Base-by-base conservation (phyloP, 495 filamentous ascomycete species). In the Arthonia radiata region DNA sequence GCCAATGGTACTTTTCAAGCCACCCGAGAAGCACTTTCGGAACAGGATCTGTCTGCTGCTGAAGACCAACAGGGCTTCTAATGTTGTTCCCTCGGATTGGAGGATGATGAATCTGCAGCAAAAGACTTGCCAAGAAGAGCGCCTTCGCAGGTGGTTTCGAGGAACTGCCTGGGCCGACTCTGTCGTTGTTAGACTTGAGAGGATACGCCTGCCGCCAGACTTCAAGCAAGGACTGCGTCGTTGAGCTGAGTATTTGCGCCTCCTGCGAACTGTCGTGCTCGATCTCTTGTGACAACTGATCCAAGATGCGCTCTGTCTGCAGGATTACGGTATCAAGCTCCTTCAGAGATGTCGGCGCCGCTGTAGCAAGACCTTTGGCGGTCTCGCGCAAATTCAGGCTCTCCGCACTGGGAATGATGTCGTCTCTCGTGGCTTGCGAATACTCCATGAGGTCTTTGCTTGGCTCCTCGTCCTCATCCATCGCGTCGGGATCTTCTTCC, bases 1-100 rank as follows among this genome's bases (percentile, higher is more conserved):
- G 50, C 25, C 65, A 57, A 39, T 83, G 69, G 36, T 72, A 58
- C 2, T 54, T 53, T 27, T 76, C 56, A 19, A 89, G 52, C 80
- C 80, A 93, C 32, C 71, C 59, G 13, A 89, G 56, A 10, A 93
- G 51, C 16, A 78, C 54, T 35, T 67, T 65, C 9, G 81, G 76
- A 4, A 83, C 48, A 4, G 74, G 59, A 18, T 40, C 47, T 5
- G 18, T 24, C 38, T 31, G 29, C 26, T 46, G 17, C 55, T 48
- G 11, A 18, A 14, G 32, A 5, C 17, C 30, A 24, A 13, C 32
- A 24, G 24, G 36, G n/a, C 22, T 33, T 32, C 26, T 42, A 26
- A 12, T 41, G 32, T 31, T 47, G 42, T 26, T 47, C 44, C 7
- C 42, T 22, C 19, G 36, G 37, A 23, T 37, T 13, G 55, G 54